phyloP scores from a whole-genome alignment of 1,284 basidiomycete genomes.

The Sporisorium sorghi region DNA sequence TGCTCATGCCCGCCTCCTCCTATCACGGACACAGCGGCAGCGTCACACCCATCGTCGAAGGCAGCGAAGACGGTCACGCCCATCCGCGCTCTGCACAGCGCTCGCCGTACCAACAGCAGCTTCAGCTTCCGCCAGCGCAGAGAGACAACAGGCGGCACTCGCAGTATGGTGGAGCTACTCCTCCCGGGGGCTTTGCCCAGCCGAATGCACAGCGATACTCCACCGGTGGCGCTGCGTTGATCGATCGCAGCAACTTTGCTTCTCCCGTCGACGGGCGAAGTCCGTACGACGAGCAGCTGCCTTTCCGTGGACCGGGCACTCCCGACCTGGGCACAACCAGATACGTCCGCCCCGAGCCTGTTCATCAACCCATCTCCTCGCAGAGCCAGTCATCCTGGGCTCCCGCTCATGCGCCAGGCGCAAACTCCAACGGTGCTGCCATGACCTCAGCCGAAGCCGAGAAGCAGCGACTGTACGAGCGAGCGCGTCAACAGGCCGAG shows the following conservation, averaged over 20 bases:
- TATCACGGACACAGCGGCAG: slow-evolving; percentile 40
- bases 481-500: slow-evolving; percentile 63
- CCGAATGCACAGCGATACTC: slow-evolving; percentile 11
- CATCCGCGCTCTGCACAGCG: slow-evolving; percentile 8
- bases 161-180: slow-evolving; percentile 12
- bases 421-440: not conserved
- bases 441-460: slow-evolving; percentile 57
- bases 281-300: slow-evolving; percentile 15
- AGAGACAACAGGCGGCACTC: slow-evolving; percentile 23
- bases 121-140: slow-evolving; percentile 3
- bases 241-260: slow-evolving; percentile 14
- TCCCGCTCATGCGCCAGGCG: not conserved
- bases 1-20: slow-evolving; percentile 28
- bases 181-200: slow-evolving; percentile 4
- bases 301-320: slow-evolving; percentile 21
- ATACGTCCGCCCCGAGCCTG: slow-evolving; percentile 33
- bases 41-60: slow-evolving; percentile 40
- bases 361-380: slow-evolving; percentile 17
- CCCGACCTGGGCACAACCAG: slow-evolving; percentile 28
- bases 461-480: slow-evolving; percentile 63
- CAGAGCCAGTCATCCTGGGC: slow-evolving; percentile 9
- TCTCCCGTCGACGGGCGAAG: slow-evolving; percentile 21
- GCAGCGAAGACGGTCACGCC: slow-evolving; percentile 28
- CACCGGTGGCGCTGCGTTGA: slow-evolving; percentile 11
- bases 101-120: slow-evolving; percentile 22